Evolutionary conservation across 2,329 filamentous ascomycete genomes (phyloP).

Genomic region (Blastomyces gilchristii): DNA sequence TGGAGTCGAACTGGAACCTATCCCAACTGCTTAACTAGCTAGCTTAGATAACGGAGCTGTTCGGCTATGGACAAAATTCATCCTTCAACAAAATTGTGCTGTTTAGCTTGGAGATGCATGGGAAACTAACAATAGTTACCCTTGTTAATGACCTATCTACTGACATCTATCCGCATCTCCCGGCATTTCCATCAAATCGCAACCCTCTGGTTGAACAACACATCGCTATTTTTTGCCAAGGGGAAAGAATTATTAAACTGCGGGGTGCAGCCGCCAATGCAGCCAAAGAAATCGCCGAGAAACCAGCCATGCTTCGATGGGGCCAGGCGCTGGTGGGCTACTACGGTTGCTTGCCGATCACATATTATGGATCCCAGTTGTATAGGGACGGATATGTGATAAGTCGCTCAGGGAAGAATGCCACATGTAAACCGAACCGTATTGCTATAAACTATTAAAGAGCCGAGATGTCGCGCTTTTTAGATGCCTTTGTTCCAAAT

Average conservation of each 20-base stretch:
- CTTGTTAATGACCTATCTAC: not conserved
- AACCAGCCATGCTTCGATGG: not conserved
- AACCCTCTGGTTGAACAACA: not conserved
- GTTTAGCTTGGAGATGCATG: not conserved
- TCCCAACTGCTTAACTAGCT: too few species aligned
- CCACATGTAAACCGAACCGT: not conserved
- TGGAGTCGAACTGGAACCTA: too few species aligned
- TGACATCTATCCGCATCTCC: not conserved
- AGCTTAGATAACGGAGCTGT: too few species aligned
- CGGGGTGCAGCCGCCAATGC: not conserved
- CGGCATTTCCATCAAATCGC: not conserved
- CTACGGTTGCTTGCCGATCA: not conserved
- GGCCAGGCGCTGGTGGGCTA: not conserved
- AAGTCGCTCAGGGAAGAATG: not conserved
- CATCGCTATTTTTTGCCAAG: not conserved
- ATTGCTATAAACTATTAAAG: not conserved
- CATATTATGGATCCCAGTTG: not conserved
- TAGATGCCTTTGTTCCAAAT: not conserved
- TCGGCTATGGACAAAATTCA: too few species aligned
- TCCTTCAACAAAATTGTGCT: too few species aligned
- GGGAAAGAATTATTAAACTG: not conserved
- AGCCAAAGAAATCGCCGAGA: not conserved
- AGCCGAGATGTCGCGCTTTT: not conserved
- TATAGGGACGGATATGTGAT: not conserved
- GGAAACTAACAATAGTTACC: not conserved